Conservation (phyloP, 352 stramenopile species). For the Phytophthora brassicae region DNA sequence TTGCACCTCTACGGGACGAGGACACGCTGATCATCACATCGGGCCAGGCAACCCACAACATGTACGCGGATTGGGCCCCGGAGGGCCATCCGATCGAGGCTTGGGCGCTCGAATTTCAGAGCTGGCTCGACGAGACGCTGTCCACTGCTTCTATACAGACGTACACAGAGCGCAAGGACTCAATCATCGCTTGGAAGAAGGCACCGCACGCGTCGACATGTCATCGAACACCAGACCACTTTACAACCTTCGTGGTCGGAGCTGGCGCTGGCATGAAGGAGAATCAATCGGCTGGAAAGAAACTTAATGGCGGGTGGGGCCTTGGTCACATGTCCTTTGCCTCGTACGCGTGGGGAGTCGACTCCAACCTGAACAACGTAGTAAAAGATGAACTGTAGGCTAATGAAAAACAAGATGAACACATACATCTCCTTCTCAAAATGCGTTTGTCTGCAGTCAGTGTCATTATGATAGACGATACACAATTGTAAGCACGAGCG, state of each 20-base stretch:
- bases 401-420: background rate
- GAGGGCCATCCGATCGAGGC: constrained; percentile 19
- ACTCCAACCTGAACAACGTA: constrained; percentile 26
- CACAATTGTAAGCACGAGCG: too few species aligned
- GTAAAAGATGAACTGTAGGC: constrained; percentile 30
- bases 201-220: constrained; percentile 39
- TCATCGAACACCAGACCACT: constrained; percentile 54
- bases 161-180: constrained; percentile 26
- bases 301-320: constrained; percentile 36
- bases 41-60: constrained; percentile 49
- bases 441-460: background rate
- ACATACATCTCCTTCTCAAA: too few species aligned
- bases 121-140: constrained; percentile 41
- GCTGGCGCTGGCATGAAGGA: constrained; percentile 54
- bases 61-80: constrained; percentile 30
- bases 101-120: constrained; percentile 39
- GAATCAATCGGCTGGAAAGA: constrained; percentile 24
- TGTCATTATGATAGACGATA: background rate
- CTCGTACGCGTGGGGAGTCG: constrained; percentile 39
- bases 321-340: constrained; percentile 47
- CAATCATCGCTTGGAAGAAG: constrained; percentile 37
- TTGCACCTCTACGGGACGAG: constrained; percentile 58
- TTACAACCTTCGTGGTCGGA: constrained; percentile 48
- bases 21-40: constrained; percentile 78
- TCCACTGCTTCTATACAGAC: constrained; percentile 21